phyloP scores from a whole-genome alignment of 2,329 filamentous ascomycete species.

The Paecilomyces variotii region DNA sequence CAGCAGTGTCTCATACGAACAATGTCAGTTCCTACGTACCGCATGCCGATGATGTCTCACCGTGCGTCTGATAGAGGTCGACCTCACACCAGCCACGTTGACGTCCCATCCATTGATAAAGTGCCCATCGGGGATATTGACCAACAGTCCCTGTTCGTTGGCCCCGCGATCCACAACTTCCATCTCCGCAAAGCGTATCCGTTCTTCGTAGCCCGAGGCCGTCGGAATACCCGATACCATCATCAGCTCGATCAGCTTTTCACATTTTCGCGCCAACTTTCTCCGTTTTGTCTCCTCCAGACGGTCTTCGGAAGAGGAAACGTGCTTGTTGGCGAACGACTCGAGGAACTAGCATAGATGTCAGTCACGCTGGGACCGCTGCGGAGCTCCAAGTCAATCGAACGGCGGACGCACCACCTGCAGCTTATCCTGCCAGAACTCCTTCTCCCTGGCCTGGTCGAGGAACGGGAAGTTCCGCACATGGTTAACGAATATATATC shows the following conservation, averaged over 20 bases:
- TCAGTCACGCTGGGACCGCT: slow-evolving; percentile 1
- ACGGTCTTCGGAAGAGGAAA: slow-evolving; percentile 92
- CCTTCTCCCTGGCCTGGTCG: slow-evolving; percentile 93
- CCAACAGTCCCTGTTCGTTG: slow-evolving; percentile 79
- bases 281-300: slow-evolving; percentile 91
- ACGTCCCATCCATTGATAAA: slow-evolving; percentile 95
- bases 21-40: slow-evolving; percentile 41
- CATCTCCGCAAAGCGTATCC: slow-evolving; percentile 92
- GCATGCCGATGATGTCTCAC: slow-evolving; percentile 88
- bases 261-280: slow-evolving; percentile 85
- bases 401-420: slow-evolving; percentile 62
- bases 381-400: background rate
- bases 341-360: slow-evolving; percentile 68
- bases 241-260: slow-evolving; percentile 97
- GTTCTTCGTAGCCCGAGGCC: slow-evolving; percentile 92
- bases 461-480: slow-evolving; percentile 96
- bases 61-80: slow-evolving; percentile 72
- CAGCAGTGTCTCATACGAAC: background rate
- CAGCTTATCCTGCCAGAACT: slow-evolving; percentile 98
- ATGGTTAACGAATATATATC: slow-evolving; percentile 97
- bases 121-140: slow-evolving; percentile 83
- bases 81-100: slow-evolving; percentile 83
- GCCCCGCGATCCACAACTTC: slow-evolving; percentile 92
- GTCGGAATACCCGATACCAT: slow-evolving; percentile 97
- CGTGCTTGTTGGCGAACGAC: slow-evolving; percentile 93